Base-by-base conservation (phyloP, 2,329 filamentous ascomycete genomes). In the Colletotrichum sp. region DNA sequence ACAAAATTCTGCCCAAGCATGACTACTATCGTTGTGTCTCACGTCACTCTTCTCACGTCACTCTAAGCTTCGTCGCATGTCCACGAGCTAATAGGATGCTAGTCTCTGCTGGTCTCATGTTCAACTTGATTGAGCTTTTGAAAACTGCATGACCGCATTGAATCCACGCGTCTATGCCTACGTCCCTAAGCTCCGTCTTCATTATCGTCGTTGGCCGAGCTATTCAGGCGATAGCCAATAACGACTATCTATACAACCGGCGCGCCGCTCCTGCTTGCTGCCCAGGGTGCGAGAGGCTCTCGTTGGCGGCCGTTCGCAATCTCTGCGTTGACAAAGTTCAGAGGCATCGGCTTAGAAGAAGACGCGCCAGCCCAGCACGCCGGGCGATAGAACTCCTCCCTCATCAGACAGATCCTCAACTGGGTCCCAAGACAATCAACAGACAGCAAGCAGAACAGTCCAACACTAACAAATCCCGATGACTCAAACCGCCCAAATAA, bases 401-500 rank as follows among this genome's bases (percentile, higher is more conserved):
- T 66, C 59, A 28, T 21, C 63, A 73, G 65, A 71, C 49, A 52
- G 34, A 66, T 64, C n/a, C 59, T 76, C 74, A 74, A 74, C 74
- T 16, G 34, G 57, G 28, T 76, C 60, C 34, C 64, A 69, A 76
- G 70, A 76, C 52, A 76, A 73, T 57, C 69, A 71, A 60, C 68
- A 77, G 75, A 72, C 74, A 75, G 67, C 52, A 75, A 72, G 34
- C 67, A 70, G 62, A 76, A 67, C 72, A 76, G 67, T 26, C 60
- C 71, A 75, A 76, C 67, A 75, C 67, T 66, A 63, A 32, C 74
- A 76, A 62, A 74, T 69, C 66, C 72, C 63, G 71, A 44, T 75
- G 68, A 66, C 75, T 76, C 72, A 57, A 76, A 75, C 71, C 75
- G 55, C 66, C 75, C 66, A 75, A 75, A 75, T 63, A 71, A 71